These are phyloP conservation scores for Thielaviopsis ethacetica DNA, from an alignment of 2,329 filamentous ascomycete genomes.

Conservation along the genomic window DNA sequence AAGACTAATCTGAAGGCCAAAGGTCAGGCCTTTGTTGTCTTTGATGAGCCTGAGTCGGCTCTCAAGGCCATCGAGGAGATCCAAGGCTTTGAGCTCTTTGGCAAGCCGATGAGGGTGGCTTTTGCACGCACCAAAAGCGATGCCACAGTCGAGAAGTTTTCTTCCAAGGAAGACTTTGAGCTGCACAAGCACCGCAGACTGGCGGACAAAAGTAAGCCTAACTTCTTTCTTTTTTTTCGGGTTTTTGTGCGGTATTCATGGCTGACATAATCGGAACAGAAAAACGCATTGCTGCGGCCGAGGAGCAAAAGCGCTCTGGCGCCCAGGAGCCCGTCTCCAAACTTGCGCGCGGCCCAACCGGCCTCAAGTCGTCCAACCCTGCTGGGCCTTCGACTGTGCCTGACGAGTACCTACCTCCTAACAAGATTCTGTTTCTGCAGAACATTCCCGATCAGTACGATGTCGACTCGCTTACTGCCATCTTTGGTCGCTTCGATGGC, in stretches of 20 bases:
- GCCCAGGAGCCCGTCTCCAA: slow-evolving; percentile 43
- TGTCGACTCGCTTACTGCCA: slow-evolving; percentile 57
- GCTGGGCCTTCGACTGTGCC: slow-evolving; percentile 59
- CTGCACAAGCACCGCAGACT: slow-evolving; percentile 67
- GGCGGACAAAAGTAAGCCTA: slow-evolving; percentile 66
- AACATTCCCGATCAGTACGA: slow-evolving; percentile 80
- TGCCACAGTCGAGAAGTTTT: slow-evolving; percentile 61
- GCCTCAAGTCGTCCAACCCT: slow-evolving; percentile 60
- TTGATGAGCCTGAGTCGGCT: slow-evolving; percentile 66
- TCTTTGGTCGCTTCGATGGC: slow-evolving; percentile 82
- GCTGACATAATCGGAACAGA: slow-evolving; percentile 24
- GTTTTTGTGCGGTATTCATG: slow-evolving; percentile 21
- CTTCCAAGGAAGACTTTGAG: slow-evolving; percentile 70
- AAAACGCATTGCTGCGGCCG: slow-evolving; percentile 65
- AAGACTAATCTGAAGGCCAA: slow-evolving; percentile 85
- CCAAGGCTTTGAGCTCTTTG: slow-evolving; percentile 84
- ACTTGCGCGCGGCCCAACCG: slow-evolving; percentile 36
- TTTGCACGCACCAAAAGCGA: slow-evolving; percentile 75
- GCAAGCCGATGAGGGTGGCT: slow-evolving; percentile 73
- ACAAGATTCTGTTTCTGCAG: slow-evolving; percentile 91
- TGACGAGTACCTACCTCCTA: slow-evolving; percentile 95
- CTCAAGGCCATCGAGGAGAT: slow-evolving; percentile 70
- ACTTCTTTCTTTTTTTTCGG: background rate
- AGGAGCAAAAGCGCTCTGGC: slow-evolving; percentile 52
- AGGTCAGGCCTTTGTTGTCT: slow-evolving; percentile 91